A percentile compares a stretch with the other conserved stretches of the same genome.
phyloP scores from a whole-genome alignment of 1,139 yeast genomes.

The Pichia sp. region DNA sequence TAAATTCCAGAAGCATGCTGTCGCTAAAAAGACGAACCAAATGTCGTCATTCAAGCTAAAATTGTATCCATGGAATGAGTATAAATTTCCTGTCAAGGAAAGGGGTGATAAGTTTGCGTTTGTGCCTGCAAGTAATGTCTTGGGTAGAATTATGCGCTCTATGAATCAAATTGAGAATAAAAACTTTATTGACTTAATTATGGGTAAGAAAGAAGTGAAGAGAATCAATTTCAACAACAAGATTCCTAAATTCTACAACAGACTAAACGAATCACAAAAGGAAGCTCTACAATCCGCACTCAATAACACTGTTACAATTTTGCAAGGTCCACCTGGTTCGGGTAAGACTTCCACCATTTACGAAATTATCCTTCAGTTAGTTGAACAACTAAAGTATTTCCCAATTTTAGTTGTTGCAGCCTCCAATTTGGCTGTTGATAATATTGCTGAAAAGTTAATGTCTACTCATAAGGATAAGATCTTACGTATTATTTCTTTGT shows the following conservation, averaged over 20 bases:
- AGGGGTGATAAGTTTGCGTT: constrained; percentile 33
- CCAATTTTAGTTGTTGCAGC: constrained; percentile 73
- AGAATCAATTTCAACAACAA: constrained; percentile 52
- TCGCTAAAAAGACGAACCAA: constrained; percentile 9
- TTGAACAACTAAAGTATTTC: constrained; percentile 29
- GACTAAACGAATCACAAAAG: constrained; percentile 58
- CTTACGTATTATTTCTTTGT: constrained; percentile 52
- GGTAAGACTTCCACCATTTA: constrained; percentile 96
- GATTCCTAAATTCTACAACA: constrained; percentile 37
- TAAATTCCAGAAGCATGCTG: constrained; percentile 10
- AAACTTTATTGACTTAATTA: constrained; percentile 47
- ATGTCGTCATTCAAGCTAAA: constrained; percentile 31
- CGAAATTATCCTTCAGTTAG: constrained; percentile 57
- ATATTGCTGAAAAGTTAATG: constrained; percentile 63
- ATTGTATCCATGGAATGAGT: constrained; percentile 51
- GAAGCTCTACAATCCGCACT: constrained; percentile 62
- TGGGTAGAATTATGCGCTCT: constrained; percentile 54
- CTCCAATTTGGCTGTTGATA: constrained; percentile 69
- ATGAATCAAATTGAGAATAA: constrained; percentile 56
- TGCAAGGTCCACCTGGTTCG: constrained; percentile 98
- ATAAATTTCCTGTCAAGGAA: constrained; percentile 37
- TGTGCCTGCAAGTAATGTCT: constrained; percentile 57
- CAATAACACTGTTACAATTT: constrained; percentile 63
- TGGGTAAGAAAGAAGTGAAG: constrained; percentile 55
- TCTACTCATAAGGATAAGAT: constrained; percentile 44